Base-by-base conservation (phyloP, 306 rosid genomes). In the Cyclanthera cordifolia region DNA sequence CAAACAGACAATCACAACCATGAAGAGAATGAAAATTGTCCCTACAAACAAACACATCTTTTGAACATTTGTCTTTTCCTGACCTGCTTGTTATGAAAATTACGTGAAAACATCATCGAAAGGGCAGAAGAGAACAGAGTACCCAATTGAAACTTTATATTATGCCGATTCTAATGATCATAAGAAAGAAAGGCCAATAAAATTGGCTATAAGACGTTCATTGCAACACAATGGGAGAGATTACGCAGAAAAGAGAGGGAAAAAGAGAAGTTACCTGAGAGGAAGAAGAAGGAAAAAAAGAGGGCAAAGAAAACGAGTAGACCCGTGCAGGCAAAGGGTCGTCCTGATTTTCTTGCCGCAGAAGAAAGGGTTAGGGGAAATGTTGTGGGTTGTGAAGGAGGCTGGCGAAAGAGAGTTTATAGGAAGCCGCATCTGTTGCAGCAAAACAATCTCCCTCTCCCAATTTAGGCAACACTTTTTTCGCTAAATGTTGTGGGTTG, bases 371-470 rank as follows among this genome's bases (percentile, higher is more conserved):
- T 11, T 0, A 6, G 53, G 21, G 53, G 14, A 43, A 66, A 43
- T 32, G 21, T 14, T 43, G 4, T 2, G 8, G 52, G 19, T 60
- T 17, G 0, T 19, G 67, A 20, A 4, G 16, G n/a, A 60, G 8
- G 8, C 6, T 11, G 69, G 27, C 20, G 70, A 43, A 64, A 37
- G 11, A 37, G 8, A 3, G 30, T 43, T 43, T 41, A 66, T 46
- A 47, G 9, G 8, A 34, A 34, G 39, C 54, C 70, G 70, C 37
- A 21, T 66, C 46, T 66, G 54, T 66, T 66, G 71, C 55, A 45
- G 71, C 71, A 16, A 46, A 66, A 46, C 20, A 66, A 66, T 66
- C 43, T 66, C 55, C 55, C 43, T 25, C 71, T 15, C 27, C 55
- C 71, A 25, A 14, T 66, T 66, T 63, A 63, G 69, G 47, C n/a